Evolutionary conservation across 1,284 basidiomycete species (phyloP).

Genomic region (Anthracocystis walkeri): DNA sequence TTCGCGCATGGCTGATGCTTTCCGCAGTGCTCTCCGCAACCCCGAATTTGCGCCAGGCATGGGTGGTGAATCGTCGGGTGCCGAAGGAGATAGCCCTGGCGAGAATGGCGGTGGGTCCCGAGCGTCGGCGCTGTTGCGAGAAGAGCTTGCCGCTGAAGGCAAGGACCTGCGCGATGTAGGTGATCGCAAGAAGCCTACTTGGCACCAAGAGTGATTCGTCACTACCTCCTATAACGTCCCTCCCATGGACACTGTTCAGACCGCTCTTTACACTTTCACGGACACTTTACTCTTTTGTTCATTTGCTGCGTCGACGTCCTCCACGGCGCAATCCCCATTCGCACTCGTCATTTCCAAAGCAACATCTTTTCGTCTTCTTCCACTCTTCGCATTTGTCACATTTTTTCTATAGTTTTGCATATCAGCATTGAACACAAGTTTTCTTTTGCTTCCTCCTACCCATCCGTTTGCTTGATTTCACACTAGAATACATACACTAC

Average conservation of each 20-base stretch:
- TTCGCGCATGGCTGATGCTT: slow-evolving; percentile 58
- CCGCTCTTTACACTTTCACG: neutral
- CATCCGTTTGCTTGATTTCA: slow-evolving; percentile 15
- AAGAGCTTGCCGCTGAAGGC: slow-evolving; percentile 57
- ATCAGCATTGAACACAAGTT: too few relatives aligned
- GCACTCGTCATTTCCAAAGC: too few relatives aligned
- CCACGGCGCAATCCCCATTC: too few relatives aligned
- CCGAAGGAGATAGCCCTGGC: slow-evolving; percentile 39
- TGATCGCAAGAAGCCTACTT: slow-evolving; percentile 55
- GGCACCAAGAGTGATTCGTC: slow-evolving; percentile 37
- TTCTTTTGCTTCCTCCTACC: too few relatives aligned
- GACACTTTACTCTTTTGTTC: neutral
- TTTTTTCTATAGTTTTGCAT: too few relatives aligned
- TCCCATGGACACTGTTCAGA: slow-evolving; percentile 10
- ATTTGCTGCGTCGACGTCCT: neutral
- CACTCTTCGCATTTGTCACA: too few relatives aligned
- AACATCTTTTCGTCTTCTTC: too few relatives aligned
- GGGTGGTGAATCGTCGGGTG: slow-evolving; percentile 30
- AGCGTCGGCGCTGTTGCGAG: slow-evolving; percentile 38
- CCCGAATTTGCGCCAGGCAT: slow-evolving; percentile 47
- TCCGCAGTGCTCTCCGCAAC: slow-evolving; percentile 54
- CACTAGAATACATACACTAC: neutral
- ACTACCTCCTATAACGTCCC: neutral
- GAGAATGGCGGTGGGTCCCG: slow-evolving; percentile 24
- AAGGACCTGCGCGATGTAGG: slow-evolving; percentile 49